phyloP scores from a whole-genome alignment of 2,329 filamentous ascomycete species.

The Zopfia rhizophila region DNA sequence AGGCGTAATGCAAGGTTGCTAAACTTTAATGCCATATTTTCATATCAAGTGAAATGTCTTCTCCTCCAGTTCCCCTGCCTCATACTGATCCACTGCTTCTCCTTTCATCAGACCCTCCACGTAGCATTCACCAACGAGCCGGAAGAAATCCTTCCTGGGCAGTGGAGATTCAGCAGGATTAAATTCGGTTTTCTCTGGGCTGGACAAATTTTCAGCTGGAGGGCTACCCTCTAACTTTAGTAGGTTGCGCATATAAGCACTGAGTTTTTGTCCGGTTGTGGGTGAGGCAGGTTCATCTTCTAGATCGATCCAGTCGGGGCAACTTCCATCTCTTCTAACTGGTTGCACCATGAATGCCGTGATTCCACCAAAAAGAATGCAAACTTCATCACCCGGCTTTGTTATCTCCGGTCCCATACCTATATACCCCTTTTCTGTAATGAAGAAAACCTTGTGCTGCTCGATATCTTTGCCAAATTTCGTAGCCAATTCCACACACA shows the following conservation, averaged over 20 bases:
- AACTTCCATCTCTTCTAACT: constrained; percentile 1
- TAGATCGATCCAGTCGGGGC: constrained; percentile 8
- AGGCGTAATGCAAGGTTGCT: too few species aligned
- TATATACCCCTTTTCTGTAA: constrained; percentile 10
- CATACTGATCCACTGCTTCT: constrained; percentile 20
- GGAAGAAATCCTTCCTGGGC: constrained; percentile 1
- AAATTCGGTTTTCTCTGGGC: too few species aligned
- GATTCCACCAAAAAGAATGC: constrained; percentile 10
- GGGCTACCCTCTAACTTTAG: too few species aligned
- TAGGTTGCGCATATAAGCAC: background rate
- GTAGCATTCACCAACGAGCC: constrained; percentile 15
- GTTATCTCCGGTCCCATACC: constrained; percentile 5
- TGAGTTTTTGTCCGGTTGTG: background rate
- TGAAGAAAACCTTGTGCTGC: constrained; percentile 1
- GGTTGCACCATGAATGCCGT: constrained; percentile 9
- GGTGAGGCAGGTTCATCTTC: constrained; percentile 1
- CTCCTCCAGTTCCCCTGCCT: constrained; percentile 16
- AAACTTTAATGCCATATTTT: too few species aligned
- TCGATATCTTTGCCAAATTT: background rate
- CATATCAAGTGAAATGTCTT: constrained; percentile 44
- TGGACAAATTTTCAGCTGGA: background rate
- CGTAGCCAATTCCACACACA: background rate
- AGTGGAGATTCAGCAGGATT: too few species aligned
- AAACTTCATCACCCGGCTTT: constrained; percentile 8
- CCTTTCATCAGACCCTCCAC: constrained; percentile 11